A percentile compares a stretch with the other conserved stretches of the same genome.
phyloP scores from a whole-genome alignment of 1,284 basidiomycete genomes.

The Puccinia coronata region DNA sequence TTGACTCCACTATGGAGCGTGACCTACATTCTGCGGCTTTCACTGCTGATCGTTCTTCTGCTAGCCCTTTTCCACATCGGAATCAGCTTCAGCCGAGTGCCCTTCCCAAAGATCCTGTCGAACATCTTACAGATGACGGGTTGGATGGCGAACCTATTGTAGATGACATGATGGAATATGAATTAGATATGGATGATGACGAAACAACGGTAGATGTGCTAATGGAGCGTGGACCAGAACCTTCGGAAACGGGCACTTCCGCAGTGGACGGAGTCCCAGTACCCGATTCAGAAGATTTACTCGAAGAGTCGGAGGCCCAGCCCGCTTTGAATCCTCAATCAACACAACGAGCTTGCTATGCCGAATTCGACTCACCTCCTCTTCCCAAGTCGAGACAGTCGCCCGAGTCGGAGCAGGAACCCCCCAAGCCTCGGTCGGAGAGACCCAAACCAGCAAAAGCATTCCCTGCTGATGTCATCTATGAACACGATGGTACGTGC shows the following conservation, averaged over 20 bases:
- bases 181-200: slow-evolving; percentile 23
- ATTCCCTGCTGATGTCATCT: slow-evolving; percentile 19
- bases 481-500: slow-evolving; percentile 46
- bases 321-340: slow-evolving; percentile 21
- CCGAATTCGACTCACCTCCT: slow-evolving; percentile 1
- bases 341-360: background rate
- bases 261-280: slow-evolving; percentile 47
- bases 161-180: slow-evolving; percentile 48
- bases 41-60: slow-evolving; percentile 10
- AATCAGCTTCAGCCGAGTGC: slow-evolving; percentile 4
- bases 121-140: slow-evolving; percentile 36
- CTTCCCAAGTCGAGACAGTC: slow-evolving; percentile 14
- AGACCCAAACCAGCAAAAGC: slow-evolving; percentile 11
- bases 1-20: slow-evolving; percentile 3
- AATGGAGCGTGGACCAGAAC: slow-evolving; percentile 26
- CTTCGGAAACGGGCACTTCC: slow-evolving; percentile 41
- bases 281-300: slow-evolving; percentile 25
- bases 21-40: slow-evolving; percentile 7
- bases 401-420: slow-evolving; percentile 5
- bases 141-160: slow-evolving; percentile 48
- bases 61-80: background rate
- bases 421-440: slow-evolving; percentile 10
- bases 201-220: background rate
- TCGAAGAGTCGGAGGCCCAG: slow-evolving; percentile 30
- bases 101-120: slow-evolving; percentile 6